phyloP scores from a whole-genome alignment of 73 alveolate species.

The Blepharisma stoltei region DNA sequence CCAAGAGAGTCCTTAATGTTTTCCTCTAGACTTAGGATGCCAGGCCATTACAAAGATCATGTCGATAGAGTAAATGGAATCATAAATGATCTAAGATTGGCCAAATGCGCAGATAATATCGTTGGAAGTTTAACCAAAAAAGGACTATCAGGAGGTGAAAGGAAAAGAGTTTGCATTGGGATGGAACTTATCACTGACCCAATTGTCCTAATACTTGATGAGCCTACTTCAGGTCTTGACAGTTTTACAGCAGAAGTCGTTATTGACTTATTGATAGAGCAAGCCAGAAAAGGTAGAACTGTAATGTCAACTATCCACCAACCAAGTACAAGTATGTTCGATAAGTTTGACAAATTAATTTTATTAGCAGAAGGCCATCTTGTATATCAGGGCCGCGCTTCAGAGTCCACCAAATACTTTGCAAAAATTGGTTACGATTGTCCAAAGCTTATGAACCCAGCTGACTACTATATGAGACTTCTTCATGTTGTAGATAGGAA shows the following conservation, averaged over 20 bases:
- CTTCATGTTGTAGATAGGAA: no score
- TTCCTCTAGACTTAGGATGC: slow-evolving; percentile 48
- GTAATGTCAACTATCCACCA: slow-evolving; percentile 63
- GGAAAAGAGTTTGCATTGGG: slow-evolving; percentile 54
- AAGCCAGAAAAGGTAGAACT: slow-evolving; percentile 44
- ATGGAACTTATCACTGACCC: slow-evolving; percentile 58
- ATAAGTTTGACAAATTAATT: slow-evolving; percentile 54
- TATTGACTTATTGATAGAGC: slow-evolving; percentile 36
- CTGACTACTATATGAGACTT: not conserved
- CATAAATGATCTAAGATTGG: slow-evolving; percentile 47
- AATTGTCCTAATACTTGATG: slow-evolving; percentile 49
- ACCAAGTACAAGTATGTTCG: slow-evolving; percentile 53
- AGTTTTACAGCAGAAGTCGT: slow-evolving; percentile 39
- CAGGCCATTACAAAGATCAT: not conserved
- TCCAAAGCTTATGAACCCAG: slow-evolving; percentile 51
- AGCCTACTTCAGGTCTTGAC: slow-evolving; percentile 62
- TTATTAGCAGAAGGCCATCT: slow-evolving; percentile 54
- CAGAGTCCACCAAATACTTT: slow-evolving; percentile 32
- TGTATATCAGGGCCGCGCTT: slow-evolving; percentile 42
- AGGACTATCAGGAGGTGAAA: slow-evolving; percentile 63
- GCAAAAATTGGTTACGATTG: slow-evolving; percentile 41
- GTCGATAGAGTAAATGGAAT: slow-evolving; percentile 41
- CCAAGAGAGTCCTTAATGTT: slow-evolving; percentile 60
- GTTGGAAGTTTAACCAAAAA: slow-evolving; percentile 40
- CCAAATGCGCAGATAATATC: slow-evolving; percentile 49